A percentile compares a stretch with the other conserved stretches of the same genome.
These are phyloP conservation scores for Penicillium digitatum DNA, from an alignment of 2,329 filamentous ascomycete species.

Conservation along the genomic window DNA sequence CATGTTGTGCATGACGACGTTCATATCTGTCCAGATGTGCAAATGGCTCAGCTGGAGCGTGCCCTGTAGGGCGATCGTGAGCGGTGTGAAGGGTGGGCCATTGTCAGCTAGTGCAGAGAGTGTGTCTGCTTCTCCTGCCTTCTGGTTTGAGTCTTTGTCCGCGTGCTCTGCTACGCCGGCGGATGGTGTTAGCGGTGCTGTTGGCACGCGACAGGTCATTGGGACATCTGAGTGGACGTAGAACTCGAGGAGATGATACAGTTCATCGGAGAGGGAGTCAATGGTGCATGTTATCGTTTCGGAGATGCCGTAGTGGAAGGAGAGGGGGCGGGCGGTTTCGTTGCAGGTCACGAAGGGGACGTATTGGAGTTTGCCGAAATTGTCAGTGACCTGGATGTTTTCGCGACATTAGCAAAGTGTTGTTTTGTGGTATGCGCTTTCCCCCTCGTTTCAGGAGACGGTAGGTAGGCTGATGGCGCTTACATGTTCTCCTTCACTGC, in stretches of 20 bases:
- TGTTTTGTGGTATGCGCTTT: neutral
- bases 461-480: slow-evolving; percentile 3
- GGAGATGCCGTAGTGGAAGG: slow-evolving; percentile 75
- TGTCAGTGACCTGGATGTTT: slow-evolving; percentile 61
- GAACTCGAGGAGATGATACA: slow-evolving; percentile 65
- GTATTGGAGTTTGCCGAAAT: slow-evolving; percentile 79
- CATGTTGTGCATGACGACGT: slow-evolving; percentile 71
- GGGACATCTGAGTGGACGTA: slow-evolving; percentile 97
- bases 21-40: slow-evolving; percentile 84
- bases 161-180: slow-evolving; percentile 18
- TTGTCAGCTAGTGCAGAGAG: slow-evolving; percentile 24
- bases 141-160: slow-evolving; percentile 35
- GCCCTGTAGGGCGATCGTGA: slow-evolving; percentile 84
- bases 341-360: slow-evolving; percentile 86
- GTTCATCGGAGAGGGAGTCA: slow-evolving; percentile 49
- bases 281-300: slow-evolving; percentile 59
- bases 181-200: slow-evolving; percentile 57
- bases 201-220: slow-evolving; percentile 81
- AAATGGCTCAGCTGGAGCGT: slow-evolving; percentile 85
- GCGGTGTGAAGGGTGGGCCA: slow-evolving; percentile 57
- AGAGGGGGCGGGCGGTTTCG: slow-evolving; percentile 76
- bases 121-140: slow-evolving; percentile 51
- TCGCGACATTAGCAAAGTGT: slow-evolving; percentile 5
- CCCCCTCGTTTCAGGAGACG: slow-evolving; percentile 9
- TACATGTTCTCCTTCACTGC: slow-evolving; percentile 27